Evolutionary conservation across 495 filamentous ascomycete species (phyloP), one percentile per base, ranked within the genome.

Genomic region (Ascodesmis nigricans): DNA sequence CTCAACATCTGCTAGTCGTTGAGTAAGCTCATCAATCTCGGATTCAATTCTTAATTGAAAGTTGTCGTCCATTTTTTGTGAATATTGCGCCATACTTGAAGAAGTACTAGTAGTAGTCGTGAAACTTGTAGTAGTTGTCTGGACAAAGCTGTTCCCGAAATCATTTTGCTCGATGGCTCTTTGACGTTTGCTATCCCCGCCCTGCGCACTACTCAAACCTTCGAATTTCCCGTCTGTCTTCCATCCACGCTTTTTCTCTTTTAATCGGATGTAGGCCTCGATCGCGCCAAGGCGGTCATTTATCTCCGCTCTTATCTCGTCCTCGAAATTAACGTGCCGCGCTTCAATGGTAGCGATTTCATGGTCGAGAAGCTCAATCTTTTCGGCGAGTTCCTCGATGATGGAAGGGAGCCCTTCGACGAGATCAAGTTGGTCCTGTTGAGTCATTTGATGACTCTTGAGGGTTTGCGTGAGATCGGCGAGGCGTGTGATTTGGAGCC

Each of bases 321-420:
- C 16, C 32, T 49, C 46, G 16, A 43, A 45, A 6, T 49, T 41
- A 2, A 43, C 25, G 5, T 49, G 40, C 16, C 44, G 42, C 6
- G 35, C 29, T 4, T 36, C 35, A 29, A 45, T 42, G 17, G 45
- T 42, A 15, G 17, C 21, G n/a, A n/a, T n/a, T n/a, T n/a, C n/a
- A n/a, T n/a, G n/a, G 16, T 35, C 19, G 3, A 35, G 14, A 9
- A 49, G 29, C 8, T 49, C 46, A 10, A 41, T 4, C 21, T 44
- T 49, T 6, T 49, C 46, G 7, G 31, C 36, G 15, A 49, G 20
- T 11, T 49, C 46, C 25, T 49, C 46, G 3, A 49, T 17, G 6
- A 32, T 29, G n/a, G 36, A 22, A 8, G 35, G 40, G 10, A 44
- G 37, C 1, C 36, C 43, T 31, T 49, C 46, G 13, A 49, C 32